Evolutionary conservation across 192 early-diverging fungal species (phyloP).

Genomic region (Cladochytrium replicatum): DNA sequence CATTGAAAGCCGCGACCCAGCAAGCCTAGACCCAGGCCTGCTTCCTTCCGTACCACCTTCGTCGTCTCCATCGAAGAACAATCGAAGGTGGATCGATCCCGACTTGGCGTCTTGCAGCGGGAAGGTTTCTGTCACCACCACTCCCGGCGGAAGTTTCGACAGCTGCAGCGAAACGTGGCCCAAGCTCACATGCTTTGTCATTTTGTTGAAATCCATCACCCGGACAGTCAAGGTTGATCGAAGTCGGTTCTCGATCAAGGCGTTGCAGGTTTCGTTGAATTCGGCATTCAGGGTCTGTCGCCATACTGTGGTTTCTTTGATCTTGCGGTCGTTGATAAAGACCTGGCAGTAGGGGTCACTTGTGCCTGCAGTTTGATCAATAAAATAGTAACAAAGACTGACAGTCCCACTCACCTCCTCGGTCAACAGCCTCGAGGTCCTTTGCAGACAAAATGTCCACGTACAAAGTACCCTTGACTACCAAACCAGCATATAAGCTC

Average conservation of each 20-base stretch:
- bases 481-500: constrained; percentile 2
- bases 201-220: constrained; percentile 77
- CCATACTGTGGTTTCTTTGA: constrained; percentile 59
- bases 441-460: constrained; percentile 42
- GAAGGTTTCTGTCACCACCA: constrained; percentile 6
- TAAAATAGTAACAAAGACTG: constrained; percentile 12
- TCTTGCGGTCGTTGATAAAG: constrained; percentile 25
- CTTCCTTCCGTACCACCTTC: no score
- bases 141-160: constrained; percentile 14
- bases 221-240: constrained; percentile 35
- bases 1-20: no score
- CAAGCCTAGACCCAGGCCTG: no score
- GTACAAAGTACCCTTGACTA: constrained; percentile 31
- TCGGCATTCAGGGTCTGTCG: constrained; percentile 64
- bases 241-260: constrained; percentile 20
- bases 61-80: constrained; percentile 33
- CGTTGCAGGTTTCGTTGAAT: constrained; percentile 46
- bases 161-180: constrained; percentile 31
- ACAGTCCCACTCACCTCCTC: constrained; percentile 26
- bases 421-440: constrained; percentile 48
- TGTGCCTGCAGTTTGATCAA: constrained; percentile 16
- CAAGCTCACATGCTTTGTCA: constrained; percentile 61
- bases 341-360: constrained; percentile 38
- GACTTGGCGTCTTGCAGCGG: constrained; percentile 9
- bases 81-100: constrained; percentile 15